A percentile compares a stretch with the other conserved stretches of the same genome.
These are phyloP conservation scores for Rhododendron henanense DNA, from an alignment of 148 eudicot species.

Conservation along the genomic window DNA sequence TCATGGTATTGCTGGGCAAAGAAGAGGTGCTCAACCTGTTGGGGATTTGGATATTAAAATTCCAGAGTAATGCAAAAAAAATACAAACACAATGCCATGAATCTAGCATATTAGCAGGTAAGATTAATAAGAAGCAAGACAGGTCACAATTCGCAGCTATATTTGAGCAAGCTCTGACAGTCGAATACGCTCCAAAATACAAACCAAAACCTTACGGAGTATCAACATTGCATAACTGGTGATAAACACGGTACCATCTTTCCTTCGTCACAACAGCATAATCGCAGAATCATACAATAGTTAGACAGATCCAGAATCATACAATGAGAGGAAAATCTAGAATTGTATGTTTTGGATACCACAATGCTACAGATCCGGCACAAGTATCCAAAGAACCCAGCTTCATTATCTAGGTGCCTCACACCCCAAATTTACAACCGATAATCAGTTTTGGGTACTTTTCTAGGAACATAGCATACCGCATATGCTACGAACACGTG, in stretches of 20 bases:
- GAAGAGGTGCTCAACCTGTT: constrained; percentile 55
- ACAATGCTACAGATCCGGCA: background rate
- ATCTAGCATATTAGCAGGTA: background rate
- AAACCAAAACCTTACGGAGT: background rate
- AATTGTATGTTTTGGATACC: background rate
- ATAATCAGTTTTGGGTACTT: background rate
- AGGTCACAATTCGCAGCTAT: background rate
- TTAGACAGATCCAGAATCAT: background rate
- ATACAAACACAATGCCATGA: background rate
- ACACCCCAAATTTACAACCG: background rate
- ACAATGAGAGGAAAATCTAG: background rate
- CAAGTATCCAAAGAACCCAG: background rate
- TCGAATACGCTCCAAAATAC: background rate
- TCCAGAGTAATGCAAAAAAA: background rate
- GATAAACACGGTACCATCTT: background rate
- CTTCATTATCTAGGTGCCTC: background rate
- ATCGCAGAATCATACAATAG: background rate
- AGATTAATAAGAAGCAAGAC: background rate
- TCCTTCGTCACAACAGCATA: background rate
- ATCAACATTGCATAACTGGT: background rate
- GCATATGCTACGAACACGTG: background rate
- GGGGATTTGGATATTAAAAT: background rate
- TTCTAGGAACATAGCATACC: background rate
- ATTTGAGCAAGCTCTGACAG: background rate
- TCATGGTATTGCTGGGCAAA: constrained; percentile 74